phyloP scores from a whole-genome alignment of 768 basidiomycete species.

The Tylopilus plumbeoviolaceoides region DNA sequence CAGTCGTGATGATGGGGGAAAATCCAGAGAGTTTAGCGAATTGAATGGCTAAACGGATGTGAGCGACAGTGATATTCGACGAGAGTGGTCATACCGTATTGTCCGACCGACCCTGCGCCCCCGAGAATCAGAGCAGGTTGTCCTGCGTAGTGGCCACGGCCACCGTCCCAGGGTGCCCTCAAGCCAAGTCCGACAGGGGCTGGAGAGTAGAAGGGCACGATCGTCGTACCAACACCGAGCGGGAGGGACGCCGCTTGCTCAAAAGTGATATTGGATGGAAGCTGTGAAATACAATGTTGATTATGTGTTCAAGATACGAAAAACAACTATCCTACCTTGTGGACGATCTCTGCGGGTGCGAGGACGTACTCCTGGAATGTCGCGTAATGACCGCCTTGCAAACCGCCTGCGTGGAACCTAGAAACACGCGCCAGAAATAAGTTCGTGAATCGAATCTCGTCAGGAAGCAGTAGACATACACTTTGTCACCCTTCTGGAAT shows the following conservation, averaged over 20 bases:
- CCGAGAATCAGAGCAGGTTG: conserved; percentile 36
- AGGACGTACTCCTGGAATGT: conserved; percentile 29
- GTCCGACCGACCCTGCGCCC: conserved; percentile 36
- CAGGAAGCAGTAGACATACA: conserved; percentile 4
- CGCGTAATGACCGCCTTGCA: conserved; percentile 1
- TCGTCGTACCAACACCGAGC: conserved; percentile 29
- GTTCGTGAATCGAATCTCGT: neutral
- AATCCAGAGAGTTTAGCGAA: conserved; percentile 34
- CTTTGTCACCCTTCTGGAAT: conserved; percentile 34
- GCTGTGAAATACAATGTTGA: conserved; percentile 22
- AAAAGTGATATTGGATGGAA: conserved; percentile 36
- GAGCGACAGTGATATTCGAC: conserved; percentile 16
- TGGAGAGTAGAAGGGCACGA: conserved; percentile 29
- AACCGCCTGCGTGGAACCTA: conserved; percentile 18
- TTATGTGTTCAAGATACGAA: neutral
- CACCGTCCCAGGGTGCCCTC: conserved; percentile 34
- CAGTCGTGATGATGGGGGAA: conserved; percentile 37
- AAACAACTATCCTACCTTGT: conserved; percentile 6
- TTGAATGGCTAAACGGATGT: conserved; percentile 28
- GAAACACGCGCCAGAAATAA: neutral
- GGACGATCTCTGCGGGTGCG: conserved; percentile 19
- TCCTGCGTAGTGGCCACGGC: conserved; percentile 25
- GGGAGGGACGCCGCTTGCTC: conserved; percentile 39
- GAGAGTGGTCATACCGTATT: conserved; percentile 28
- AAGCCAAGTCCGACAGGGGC: conserved; percentile 27